phyloP scores from a whole-genome alignment of 2,329 filamentous ascomycete genomes.

The Penicillium verrucosum region DNA sequence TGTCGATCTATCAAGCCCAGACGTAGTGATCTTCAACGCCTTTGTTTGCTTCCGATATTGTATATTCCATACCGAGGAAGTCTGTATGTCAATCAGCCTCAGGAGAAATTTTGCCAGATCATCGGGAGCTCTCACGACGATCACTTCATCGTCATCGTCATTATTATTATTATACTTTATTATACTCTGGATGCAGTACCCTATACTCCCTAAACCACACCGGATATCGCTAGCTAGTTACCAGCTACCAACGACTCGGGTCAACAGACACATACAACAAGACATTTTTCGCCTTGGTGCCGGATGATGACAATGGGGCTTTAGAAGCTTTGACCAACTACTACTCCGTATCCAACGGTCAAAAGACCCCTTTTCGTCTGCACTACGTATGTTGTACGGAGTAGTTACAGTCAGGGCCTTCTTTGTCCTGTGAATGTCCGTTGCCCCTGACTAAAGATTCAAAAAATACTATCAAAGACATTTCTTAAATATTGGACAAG shows the following conservation, averaged over 20 bases:
- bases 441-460: background rate
- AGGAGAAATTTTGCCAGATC: background rate
- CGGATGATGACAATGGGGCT: background rate
- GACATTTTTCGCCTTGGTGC: background rate
- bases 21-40: slow-evolving; percentile 1
- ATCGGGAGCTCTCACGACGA: background rate
- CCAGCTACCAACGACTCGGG: background rate
- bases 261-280: slow-evolving; percentile 1
- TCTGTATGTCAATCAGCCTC: background rate
- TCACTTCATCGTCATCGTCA: background rate
- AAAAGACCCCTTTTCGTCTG: background rate
- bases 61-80: background rate
- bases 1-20: slow-evolving; percentile 5
- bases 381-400: background rate
- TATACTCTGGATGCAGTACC: background rate
- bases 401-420: background rate
- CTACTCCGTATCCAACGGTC: too few species aligned
- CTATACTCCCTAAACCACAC: background rate
- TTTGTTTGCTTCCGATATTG: background rate
- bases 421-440: background rate
- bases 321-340: background rate
- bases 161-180: too few species aligned
- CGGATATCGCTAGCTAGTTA: background rate
- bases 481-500: background rate
- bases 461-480: background rate